phyloP scores from a whole-genome alignment of 176 grass and related monocot genomes.

The Saccharum spontaneum region DNA sequence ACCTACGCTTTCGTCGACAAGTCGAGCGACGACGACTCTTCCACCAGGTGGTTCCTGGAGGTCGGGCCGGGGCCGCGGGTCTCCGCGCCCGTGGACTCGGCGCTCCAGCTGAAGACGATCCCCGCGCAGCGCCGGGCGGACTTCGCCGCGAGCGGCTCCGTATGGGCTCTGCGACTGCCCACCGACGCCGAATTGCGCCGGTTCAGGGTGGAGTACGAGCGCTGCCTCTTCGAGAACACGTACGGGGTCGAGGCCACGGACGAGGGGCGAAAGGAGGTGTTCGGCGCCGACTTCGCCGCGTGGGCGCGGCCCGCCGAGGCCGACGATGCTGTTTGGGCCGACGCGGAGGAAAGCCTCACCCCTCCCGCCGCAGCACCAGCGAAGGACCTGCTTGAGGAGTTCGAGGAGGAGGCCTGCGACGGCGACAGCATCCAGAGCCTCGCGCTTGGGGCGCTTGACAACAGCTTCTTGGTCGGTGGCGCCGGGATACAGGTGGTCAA shows the following conservation, averaged over 20 bases:
- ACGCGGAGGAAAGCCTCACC: constrained; percentile 55
- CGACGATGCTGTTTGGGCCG: constrained; percentile 74
- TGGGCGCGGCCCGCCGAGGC: constrained; percentile 66
- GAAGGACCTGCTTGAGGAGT: constrained; percentile 75
- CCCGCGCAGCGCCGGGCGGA: constrained; percentile 69
- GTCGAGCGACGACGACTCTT: neutral
- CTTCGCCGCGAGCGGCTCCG: constrained; percentile 67
- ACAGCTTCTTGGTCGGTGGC: constrained; percentile 83
- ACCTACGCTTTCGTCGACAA: constrained; percentile 63
- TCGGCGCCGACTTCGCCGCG: constrained; percentile 82
- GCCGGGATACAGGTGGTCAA: constrained; percentile 81
- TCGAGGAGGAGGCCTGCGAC: constrained; percentile 68
- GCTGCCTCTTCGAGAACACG: constrained; percentile 84
- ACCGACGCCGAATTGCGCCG: constrained; percentile 57
- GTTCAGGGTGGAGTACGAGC: constrained; percentile 69
- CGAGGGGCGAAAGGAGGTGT: constrained; percentile 67
- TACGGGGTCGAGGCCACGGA: constrained; percentile 78
- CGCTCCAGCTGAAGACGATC: constrained; percentile 81
- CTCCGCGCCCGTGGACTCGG: constrained; percentile 46
- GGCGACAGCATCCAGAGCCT: constrained; percentile 79
- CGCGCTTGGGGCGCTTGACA: constrained; percentile 85
- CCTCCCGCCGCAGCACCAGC: neutral
- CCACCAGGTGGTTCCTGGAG: constrained; percentile 58
- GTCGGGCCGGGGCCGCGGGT: constrained; percentile 59
- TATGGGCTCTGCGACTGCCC: constrained; percentile 83